phyloP scores from a whole-genome alignment of 306 rosid species.

The Dryas drummondii region DNA sequence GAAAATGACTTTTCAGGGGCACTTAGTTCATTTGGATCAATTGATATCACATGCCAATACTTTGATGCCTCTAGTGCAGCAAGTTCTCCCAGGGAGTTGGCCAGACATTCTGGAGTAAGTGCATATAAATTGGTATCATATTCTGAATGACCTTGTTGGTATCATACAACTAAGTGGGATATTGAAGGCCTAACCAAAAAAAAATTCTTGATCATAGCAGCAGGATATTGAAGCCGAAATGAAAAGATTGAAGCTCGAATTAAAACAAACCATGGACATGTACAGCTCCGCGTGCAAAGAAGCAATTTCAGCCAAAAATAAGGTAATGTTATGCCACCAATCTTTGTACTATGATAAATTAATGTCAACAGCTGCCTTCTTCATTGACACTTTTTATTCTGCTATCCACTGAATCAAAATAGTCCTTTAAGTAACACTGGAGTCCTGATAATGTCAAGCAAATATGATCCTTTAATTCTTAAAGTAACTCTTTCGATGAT shows the following conservation, averaged over 20 bases:
- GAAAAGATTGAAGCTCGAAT: conserved; percentile 81
- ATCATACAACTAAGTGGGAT: no score
- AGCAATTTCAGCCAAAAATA: conserved; percentile 90
- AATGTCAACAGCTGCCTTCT: no score
- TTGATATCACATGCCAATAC: conserved; percentile 40
- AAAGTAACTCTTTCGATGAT: not conserved
- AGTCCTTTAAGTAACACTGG: no score
- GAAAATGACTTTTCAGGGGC: conserved; percentile 35
- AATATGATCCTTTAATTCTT: no score
- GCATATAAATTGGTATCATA: not conserved
- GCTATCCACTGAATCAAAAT: no score
- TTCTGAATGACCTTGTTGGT: no score
- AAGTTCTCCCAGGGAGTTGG: conserved; percentile 20
- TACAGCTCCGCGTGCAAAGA: conserved; percentile 97
- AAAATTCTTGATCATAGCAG: conserved; percentile 41
- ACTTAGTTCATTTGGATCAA: conserved; percentile 29
- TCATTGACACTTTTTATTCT: no score
- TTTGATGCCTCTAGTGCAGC: conserved; percentile 27
- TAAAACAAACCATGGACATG: conserved; percentile 96
- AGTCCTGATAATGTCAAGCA: no score
- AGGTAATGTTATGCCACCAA: conserved; percentile 45
- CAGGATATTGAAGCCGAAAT: conserved; percentile 77
- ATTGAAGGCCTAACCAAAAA: no score
- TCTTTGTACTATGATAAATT: not conserved
- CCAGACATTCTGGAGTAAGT: conserved; percentile 54